Evolutionary conservation across 164 flowering plant species (phyloP).

Genomic region (Buxus sempervirens): DNA sequence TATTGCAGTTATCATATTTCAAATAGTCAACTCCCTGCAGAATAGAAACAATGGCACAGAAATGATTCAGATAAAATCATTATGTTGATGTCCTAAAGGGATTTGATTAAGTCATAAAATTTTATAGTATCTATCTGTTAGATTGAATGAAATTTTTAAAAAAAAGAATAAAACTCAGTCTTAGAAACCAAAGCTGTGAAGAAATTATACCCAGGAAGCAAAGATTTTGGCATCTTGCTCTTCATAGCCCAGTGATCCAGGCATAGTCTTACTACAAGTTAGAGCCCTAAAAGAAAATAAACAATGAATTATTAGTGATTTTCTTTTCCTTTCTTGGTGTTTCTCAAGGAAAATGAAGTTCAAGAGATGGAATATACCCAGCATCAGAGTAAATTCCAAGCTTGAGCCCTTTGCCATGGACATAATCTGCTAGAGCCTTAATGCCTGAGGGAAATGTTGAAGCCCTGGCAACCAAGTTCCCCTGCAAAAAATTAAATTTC

Average conservation of each 20-base stretch:
- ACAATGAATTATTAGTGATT: too few species aligned
- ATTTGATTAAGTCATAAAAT: too few species aligned
- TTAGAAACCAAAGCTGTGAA: neutral
- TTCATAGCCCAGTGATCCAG: neutral
- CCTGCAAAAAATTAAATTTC: too few species aligned
- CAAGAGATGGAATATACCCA: too few species aligned
- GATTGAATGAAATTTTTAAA: too few species aligned
- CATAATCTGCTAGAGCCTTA: slow-evolving; percentile 12
- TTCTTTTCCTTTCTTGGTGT: too few species aligned
- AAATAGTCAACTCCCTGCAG: slow-evolving; percentile 53
- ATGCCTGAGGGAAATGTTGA: slow-evolving; percentile 11
- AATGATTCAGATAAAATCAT: too few species aligned
- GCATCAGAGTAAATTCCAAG: slow-evolving; percentile 11
- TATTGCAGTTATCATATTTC: slow-evolving; percentile 56
- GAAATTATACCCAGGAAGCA: neutral
- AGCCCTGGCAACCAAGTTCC: slow-evolving; percentile 9
- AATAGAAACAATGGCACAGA: neutral
- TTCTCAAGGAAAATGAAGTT: too few species aligned
- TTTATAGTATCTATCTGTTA: too few species aligned
- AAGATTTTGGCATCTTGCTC: slow-evolving; percentile 1
- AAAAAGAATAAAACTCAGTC: neutral
- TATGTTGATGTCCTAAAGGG: too few species aligned
- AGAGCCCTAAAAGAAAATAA: neutral
- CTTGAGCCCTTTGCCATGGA: slow-evolving; percentile 14
- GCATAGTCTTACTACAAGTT: neutral